These are phyloP conservation scores for Canavalia ensiformis DNA, from an alignment of 306 rosid genomes.

Conservation along the genomic window DNA sequence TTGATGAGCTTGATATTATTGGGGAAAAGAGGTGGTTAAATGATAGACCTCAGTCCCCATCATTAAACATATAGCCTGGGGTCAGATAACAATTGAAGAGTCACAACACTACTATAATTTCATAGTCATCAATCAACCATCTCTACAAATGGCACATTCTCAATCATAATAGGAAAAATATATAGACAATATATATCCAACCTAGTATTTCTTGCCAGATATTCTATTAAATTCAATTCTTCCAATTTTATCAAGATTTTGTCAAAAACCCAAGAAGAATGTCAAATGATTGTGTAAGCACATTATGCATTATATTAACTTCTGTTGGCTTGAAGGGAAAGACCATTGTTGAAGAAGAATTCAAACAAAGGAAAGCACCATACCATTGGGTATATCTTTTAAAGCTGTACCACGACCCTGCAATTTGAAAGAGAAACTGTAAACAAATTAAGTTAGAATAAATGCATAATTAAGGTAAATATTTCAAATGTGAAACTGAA, in stretches of 20 bases:
- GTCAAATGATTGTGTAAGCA: slow-evolving; percentile 23
- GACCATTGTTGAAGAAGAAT: slow-evolving; percentile 14
- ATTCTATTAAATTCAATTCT: background rate
- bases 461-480: slow-evolving; percentile 34
- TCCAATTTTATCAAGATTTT: background rate
- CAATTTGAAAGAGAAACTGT: slow-evolving; percentile 51
- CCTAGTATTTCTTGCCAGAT: background rate
- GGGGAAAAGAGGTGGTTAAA: background rate
- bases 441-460: slow-evolving; percentile 38
- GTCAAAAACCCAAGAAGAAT: background rate
- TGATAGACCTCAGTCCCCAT: too few species aligned
- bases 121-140: background rate
- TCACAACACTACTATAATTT: background rate
- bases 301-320: background rate
- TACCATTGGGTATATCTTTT: slow-evolving; percentile 98
- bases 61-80: slow-evolving; percentile 1
- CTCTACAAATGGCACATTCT: background rate
- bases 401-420: slow-evolving; percentile 93
- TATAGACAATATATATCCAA: slow-evolving; percentile 7
- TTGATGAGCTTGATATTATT: background rate
- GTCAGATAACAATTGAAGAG: slow-evolving; percentile 3
- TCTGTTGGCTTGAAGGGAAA: slow-evolving; percentile 24
- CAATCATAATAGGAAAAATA: background rate
- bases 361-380: slow-evolving; percentile 35
- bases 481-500: slow-evolving; percentile 25